phyloP scores from a whole-genome alignment of 2,329 filamentous ascomycete species.

The Chaetomiaceae sp. region DNA sequence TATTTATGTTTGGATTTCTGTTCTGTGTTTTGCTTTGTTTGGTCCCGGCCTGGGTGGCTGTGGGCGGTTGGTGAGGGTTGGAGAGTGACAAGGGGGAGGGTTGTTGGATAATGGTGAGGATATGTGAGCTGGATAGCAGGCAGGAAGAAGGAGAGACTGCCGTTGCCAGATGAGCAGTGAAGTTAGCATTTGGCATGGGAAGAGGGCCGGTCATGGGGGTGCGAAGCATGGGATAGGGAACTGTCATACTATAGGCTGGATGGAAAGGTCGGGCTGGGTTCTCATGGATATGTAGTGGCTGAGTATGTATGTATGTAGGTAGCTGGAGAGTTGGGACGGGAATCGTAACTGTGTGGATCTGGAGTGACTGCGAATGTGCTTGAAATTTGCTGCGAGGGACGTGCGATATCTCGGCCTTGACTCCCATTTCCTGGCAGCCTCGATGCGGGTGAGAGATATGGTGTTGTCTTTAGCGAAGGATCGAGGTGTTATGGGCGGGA shows the following conservation, averaged over 20 bases:
- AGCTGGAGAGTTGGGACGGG: too few relatives aligned
- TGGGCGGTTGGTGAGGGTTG: not conserved
- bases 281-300: too few relatives aligned
- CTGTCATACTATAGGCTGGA: conserved; percentile 3
- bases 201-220: not conserved
- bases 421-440: too few relatives aligned
- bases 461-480: too few relatives aligned
- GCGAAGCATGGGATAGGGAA: not conserved
- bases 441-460: too few relatives aligned
- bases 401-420: too few relatives aligned
- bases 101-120: not conserved
- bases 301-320: too few relatives aligned
- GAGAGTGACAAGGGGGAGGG: not conserved
- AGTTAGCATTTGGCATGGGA: not conserved
- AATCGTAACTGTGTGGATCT: too few relatives aligned
- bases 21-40: conserved; percentile 7
- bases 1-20: conserved; percentile 14
- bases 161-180: not conserved
- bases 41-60: conserved; percentile 10
- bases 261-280: conserved; percentile 1
- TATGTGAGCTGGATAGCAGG: too few relatives aligned
- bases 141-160: not conserved
- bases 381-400: too few relatives aligned
- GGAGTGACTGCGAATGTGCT: too few relatives aligned
- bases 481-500: too few relatives aligned